Conservation (phyloP, 169 alveolate genomes). For the Plasmodium gonderi region DNA sequence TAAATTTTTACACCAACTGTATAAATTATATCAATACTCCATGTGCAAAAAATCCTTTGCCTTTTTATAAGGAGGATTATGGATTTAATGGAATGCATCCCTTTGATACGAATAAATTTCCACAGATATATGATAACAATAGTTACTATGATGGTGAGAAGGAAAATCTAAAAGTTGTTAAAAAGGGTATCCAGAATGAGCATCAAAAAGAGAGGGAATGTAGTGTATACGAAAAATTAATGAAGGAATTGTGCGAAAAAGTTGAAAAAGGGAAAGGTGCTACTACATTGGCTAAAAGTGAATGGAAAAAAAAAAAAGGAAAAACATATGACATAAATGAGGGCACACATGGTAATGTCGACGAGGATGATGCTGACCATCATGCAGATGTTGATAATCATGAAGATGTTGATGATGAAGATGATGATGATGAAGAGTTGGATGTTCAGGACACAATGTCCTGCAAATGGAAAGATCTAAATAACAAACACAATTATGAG, state of each 20-base stretch:
- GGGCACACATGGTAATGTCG: not conserved
- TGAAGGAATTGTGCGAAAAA: not conserved
- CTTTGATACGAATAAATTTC: not conserved
- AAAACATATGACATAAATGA: not conserved
- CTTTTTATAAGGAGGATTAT: not conserved
- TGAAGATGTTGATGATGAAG: not conserved
- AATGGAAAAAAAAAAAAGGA: not conserved
- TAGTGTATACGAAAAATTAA: not conserved
- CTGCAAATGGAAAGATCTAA: not conserved
- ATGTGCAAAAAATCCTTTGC: not conserved
- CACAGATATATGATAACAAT: not conserved
- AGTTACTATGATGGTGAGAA: not conserved
- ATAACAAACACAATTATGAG: not conserved
- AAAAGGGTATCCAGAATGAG: not conserved
- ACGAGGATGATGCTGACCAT: not conserved
- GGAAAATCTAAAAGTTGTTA: not conserved
- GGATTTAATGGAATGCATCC: not conserved
- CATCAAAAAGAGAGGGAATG: not conserved
- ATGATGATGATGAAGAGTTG: not conserved
- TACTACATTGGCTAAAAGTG: not conserved
- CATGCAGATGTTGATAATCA: not conserved
- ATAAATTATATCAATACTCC: slow-evolving; percentile 30
- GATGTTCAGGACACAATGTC: not conserved
- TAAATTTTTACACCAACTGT: slow-evolving; percentile 26
- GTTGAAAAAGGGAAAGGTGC: not conserved